phyloP scores from a whole-genome alignment of 257 asterid species.

The Penstemon newberryi region DNA sequence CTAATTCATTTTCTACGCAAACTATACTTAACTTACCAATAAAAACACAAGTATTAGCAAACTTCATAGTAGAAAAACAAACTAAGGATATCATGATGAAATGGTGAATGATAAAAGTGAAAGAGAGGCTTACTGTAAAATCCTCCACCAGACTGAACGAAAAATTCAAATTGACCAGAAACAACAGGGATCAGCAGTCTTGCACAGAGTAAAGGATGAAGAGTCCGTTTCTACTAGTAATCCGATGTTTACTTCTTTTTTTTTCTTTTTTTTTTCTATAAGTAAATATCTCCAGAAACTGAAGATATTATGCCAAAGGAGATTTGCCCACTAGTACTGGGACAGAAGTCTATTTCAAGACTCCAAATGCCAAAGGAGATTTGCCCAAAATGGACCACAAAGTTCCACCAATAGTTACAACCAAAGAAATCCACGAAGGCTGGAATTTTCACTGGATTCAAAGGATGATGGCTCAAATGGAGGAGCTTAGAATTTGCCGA shows the following conservation, averaged over 20 bases:
- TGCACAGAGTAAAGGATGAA: constrained; percentile 12
- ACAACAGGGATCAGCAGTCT: constrained; percentile 18
- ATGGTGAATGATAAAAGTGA: constrained; percentile 5
- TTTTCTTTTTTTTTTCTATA: not conserved
- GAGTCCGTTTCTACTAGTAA: not conserved
- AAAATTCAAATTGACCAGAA: constrained; percentile 18
- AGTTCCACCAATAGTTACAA: constrained; percentile 27
- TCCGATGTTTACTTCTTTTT: not conserved
- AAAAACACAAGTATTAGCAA: constrained; percentile 10
- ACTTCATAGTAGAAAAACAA: constrained; percentile 1
- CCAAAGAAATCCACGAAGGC: constrained; percentile 12
- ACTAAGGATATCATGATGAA: not conserved
- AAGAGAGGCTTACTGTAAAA: constrained; percentile 33
- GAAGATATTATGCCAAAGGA: constrained; percentile 91
- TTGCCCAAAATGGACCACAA: constrained; percentile 46
- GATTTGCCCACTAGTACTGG: constrained; percentile 67
- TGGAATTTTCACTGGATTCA: not conserved
- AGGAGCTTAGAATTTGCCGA: constrained; percentile 52
- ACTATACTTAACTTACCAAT: constrained; percentile 10
- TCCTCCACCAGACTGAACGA: constrained; percentile 22
- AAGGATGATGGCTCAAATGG: constrained; percentile 21
- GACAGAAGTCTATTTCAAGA: constrained; percentile 36
- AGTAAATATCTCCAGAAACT: constrained; percentile 49
- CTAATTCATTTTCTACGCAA: not conserved
- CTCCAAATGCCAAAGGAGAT: constrained; percentile 80